phyloP scores from a whole-genome alignment of 2,329 filamentous ascomycete species.

The Pyricularia grisea region DNA sequence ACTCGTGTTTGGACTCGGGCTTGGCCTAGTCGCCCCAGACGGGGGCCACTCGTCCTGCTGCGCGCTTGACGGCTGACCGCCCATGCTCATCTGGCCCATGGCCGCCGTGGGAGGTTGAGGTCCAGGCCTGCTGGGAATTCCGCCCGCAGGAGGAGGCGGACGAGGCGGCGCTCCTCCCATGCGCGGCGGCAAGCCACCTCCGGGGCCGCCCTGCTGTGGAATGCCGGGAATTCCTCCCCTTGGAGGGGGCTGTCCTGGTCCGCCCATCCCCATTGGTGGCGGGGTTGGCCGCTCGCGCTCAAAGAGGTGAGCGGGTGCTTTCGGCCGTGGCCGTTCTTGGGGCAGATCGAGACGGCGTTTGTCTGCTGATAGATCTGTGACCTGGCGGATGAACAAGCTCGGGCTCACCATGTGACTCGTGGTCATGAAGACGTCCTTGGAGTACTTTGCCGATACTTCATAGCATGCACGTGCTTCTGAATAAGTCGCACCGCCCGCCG shows the following conservation, averaged over 20 bases:
- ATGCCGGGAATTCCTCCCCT: slow-evolving; percentile 17
- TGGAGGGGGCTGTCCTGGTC: slow-evolving; percentile 12
- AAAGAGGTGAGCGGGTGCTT: slow-evolving; percentile 78
- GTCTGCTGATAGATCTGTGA: slow-evolving; percentile 69
- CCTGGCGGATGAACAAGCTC: slow-evolving; percentile 69
- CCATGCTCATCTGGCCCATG: slow-evolving; percentile 46
- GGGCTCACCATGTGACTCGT: slow-evolving; percentile 92
- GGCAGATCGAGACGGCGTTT: slow-evolving; percentile 72
- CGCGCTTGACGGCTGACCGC: slow-evolving; percentile 9
- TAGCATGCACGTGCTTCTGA: slow-evolving; percentile 86
- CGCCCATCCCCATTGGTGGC: slow-evolving; percentile 28
- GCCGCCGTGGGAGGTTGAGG: slow-evolving; percentile 40
- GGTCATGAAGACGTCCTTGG: slow-evolving; percentile 76
- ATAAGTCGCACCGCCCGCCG: slow-evolving; percentile 92
- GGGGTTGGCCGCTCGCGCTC: slow-evolving; percentile 56
- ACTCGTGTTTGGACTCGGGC: neutral
- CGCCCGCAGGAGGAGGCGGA: slow-evolving; percentile 18
- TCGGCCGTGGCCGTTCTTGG: slow-evolving; percentile 67
- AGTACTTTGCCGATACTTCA: slow-evolving; percentile 63
- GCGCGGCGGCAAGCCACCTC: neutral
- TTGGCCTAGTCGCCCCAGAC: slow-evolving; percentile 7
- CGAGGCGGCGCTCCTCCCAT: slow-evolving; percentile 2
- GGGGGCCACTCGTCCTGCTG: slow-evolving; percentile 11
- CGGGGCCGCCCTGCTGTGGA: slow-evolving; percentile 7
- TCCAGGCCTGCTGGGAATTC: slow-evolving; percentile 25